Conservation (phyloP, 2,329 filamentous ascomycete genomes). For the Aspergillus ochraceus region DNA sequence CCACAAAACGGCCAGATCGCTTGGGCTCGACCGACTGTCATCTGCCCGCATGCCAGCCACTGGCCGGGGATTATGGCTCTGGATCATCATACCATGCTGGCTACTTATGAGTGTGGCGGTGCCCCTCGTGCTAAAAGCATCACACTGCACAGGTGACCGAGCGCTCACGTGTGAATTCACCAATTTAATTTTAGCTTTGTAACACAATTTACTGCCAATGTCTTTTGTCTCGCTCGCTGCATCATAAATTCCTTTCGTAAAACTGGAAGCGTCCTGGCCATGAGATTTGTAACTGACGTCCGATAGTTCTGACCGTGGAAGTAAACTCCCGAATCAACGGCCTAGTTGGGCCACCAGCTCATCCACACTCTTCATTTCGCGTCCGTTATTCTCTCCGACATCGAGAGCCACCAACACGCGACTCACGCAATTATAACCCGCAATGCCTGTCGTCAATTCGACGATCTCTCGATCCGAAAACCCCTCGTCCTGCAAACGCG, state of each 20-base stretch:
- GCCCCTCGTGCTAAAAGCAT: slow-evolving; percentile 26
- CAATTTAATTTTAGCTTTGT: background rate
- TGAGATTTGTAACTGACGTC: too few relatives aligned
- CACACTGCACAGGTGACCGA: slow-evolving; percentile 5
- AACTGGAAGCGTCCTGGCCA: too few relatives aligned
- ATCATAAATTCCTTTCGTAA: too few relatives aligned
- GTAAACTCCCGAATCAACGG: background rate
- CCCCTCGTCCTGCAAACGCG: slow-evolving; percentile 52
- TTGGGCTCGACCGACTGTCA: slow-evolving; percentile 34
- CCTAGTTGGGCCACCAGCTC: slow-evolving; percentile 57
- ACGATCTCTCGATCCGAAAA: slow-evolving; percentile 75
- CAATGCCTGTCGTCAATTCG: slow-evolving; percentile 80
- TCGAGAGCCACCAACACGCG: slow-evolving; percentile 81
- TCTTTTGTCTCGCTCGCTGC: too few relatives aligned
- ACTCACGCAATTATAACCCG: slow-evolving; percentile 87
- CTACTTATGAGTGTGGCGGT: slow-evolving; percentile 30
- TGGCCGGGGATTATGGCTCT: slow-evolving; percentile 42
- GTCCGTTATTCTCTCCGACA: slow-evolving; percentile 50
- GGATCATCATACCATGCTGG: slow-evolving; percentile 25
- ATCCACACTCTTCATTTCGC: slow-evolving; percentile 65
- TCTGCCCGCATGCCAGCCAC: slow-evolving; percentile 33
- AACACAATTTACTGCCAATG: background rate
- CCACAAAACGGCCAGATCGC: slow-evolving; percentile 32
- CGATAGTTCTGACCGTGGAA: too few relatives aligned
- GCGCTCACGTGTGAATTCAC: background rate